These are phyloP conservation scores for Hypoxylon subgilvum DNA, from an alignment of 495 filamentous ascomycete species.

Conservation along the genomic window DNA sequence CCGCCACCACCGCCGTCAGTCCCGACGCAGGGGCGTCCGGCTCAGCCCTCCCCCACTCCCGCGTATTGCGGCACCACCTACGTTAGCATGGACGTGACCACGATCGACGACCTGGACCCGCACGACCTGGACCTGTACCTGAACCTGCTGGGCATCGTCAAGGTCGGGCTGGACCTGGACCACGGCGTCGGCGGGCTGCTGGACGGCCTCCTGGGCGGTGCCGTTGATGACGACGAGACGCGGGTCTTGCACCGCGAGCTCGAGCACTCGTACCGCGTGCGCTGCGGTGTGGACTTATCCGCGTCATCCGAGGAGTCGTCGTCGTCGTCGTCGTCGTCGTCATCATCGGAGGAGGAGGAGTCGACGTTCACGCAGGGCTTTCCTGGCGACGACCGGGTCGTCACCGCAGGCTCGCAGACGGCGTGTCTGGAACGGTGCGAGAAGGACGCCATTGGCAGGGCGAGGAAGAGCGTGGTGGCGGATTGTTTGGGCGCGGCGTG, in stretches of 20 bases:
- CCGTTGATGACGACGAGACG: constrained; percentile 20
- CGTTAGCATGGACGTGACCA: constrained; percentile 27
- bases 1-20: no score
- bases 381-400: neutral
- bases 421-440: constrained; percentile 33
- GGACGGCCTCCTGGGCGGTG: neutral
- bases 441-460: constrained; percentile 17
- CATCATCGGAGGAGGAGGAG: neutral
- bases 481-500: constrained; percentile 38
- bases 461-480: neutral
- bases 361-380: no score
- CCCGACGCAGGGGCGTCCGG: no score
- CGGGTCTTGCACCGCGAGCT: constrained; percentile 12
- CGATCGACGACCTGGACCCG: constrained; percentile 19
- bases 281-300: constrained; percentile 15
- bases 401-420: neutral
- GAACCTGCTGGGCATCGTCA: constrained; percentile 10
- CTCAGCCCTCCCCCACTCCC: neutral
- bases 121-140: constrained; percentile 21
- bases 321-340: neutral
- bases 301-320: neutral
- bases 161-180: constrained; percentile 14
- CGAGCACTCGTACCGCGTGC: constrained; percentile 32
- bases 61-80: constrained; percentile 23
- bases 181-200: constrained; percentile 15